Evolutionary conservation across 148 eudicot genomes (phyloP).

Genomic region (Rhododendron ovatum): DNA sequence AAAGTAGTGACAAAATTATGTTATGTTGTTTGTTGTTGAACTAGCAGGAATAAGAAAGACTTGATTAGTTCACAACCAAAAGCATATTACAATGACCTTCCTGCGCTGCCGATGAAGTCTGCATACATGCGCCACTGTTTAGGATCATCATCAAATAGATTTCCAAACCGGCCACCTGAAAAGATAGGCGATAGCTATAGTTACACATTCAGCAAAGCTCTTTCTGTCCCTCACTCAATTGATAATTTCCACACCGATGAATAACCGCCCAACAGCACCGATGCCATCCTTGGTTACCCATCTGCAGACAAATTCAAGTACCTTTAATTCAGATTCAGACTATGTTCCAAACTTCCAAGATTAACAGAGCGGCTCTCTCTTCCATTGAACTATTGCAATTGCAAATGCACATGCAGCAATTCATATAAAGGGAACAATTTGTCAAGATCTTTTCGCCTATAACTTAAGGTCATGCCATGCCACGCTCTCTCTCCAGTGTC

Average conservation of each 20-base stretch:
- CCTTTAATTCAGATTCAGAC: constrained; percentile 12
- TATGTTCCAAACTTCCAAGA: background rate
- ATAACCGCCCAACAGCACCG: constrained; percentile 94
- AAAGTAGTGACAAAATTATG: background rate
- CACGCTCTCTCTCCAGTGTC: background rate
- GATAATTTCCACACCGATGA: constrained; percentile 62
- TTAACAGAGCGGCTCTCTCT: background rate
- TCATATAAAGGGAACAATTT: background rate
- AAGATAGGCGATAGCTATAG: constrained; percentile 22
- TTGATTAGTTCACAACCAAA: background rate
- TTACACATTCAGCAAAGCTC: constrained; percentile 10
- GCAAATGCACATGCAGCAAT: background rate
- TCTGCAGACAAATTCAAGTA: constrained; percentile 33
- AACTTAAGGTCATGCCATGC: background rate
- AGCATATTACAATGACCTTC: constrained; percentile 47
- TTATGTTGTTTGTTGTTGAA: background rate
- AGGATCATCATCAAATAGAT: constrained; percentile 93
- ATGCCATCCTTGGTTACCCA: constrained; percentile 99
- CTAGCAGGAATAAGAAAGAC: background rate
- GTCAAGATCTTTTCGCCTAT: background rate
- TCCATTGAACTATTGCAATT: background rate
- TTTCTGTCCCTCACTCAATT: constrained; percentile 22
- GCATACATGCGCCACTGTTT: constrained; percentile 99
- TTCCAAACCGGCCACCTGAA: constrained; percentile 93
- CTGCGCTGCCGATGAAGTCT: constrained; percentile 97